Conservation (phyloP, 2,329 filamentous ascomycete genomes). For the Cytospora schulzeri region DNA sequence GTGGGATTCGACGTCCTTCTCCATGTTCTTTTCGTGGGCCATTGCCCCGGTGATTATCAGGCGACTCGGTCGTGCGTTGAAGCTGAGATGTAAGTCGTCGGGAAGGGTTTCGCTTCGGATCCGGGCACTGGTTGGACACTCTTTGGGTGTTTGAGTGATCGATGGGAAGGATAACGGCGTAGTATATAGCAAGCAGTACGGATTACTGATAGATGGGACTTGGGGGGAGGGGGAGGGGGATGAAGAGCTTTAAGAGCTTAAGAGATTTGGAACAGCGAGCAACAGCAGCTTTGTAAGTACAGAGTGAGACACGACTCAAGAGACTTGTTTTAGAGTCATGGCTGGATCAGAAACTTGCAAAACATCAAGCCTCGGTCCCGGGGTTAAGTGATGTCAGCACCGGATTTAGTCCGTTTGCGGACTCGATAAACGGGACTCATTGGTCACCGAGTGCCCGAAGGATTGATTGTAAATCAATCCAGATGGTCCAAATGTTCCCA, state of each 20-base stretch:
- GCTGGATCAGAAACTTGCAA: background rate
- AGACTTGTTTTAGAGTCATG: background rate
- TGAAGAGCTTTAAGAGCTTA: too few relatives aligned
- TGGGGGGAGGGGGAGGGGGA: background rate
- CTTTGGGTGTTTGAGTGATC: too few relatives aligned
- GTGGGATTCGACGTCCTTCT: constrained; percentile 3
- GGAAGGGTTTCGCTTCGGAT: background rate
- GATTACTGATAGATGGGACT: background rate
- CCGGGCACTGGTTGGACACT: background rate
- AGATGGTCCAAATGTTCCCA: background rate
- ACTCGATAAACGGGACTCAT: background rate
- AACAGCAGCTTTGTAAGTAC: too few relatives aligned
- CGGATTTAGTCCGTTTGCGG: background rate
- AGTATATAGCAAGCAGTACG: background rate
- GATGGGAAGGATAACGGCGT: background rate
- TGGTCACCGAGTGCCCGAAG: background rate
- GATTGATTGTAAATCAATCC: background rate
- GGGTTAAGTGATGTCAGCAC: background rate
- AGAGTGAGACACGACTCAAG: background rate
- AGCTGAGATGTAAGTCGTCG: background rate
- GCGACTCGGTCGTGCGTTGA: background rate
- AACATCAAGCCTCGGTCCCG: background rate
- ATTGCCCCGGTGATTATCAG: background rate
- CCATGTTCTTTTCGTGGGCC: constrained; percentile 4
- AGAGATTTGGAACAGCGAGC: too few relatives aligned